A percentile compares a stretch with the other conserved stretches of the same genome.
Evolutionary conservation across 2,329 filamentous ascomycete species (phyloP).

Genomic region (Xylaria hypoxylon): DNA sequence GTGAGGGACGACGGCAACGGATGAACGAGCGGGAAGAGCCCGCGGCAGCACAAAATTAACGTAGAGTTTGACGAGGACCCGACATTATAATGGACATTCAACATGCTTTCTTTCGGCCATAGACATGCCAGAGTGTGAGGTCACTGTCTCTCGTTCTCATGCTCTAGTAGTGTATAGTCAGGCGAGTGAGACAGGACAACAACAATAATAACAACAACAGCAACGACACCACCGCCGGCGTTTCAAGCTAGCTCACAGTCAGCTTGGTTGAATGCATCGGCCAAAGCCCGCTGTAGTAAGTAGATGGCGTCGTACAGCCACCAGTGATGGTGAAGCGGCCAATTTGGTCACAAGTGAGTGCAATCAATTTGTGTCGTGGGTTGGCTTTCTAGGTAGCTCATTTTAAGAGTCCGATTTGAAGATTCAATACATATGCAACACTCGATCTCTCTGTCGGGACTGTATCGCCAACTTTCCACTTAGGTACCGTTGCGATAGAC

Average conservation of each 20-base stretch:
- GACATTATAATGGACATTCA: neutral
- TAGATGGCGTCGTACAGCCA: conserved; percentile 1
- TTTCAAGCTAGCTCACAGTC: conserved; percentile 6
- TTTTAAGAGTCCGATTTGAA: neutral
- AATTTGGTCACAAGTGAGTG: conserved; percentile 1
- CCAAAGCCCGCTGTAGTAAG: conserved; percentile 3
- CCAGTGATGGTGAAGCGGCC: neutral
- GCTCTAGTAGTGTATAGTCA: conserved; percentile 7
- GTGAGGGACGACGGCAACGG: conserved; percentile 25
- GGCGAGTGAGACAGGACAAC: conserved; percentile 27
- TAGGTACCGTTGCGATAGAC: conserved; percentile 4
- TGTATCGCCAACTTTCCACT: conserved; percentile 14
- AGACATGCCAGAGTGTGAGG: conserved; percentile 30
- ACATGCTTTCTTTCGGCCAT: conserved; percentile 6
- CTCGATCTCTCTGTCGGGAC: conserved; percentile 21
- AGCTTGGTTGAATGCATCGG: conserved; percentile 16
- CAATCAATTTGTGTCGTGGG: conserved; percentile 5
- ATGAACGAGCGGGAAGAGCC: conserved; percentile 21
- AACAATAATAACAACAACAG: neutral
- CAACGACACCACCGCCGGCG: neutral
- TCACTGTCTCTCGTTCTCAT: conserved; percentile 23
- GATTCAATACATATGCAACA: conserved; percentile 9
- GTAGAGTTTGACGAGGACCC: conserved; percentile 4
- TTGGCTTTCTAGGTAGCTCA: neutral
- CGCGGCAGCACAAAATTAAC: conserved; percentile 18